A percentile compares a stretch with the other conserved stretches of the same genome.
Conservation (phyloP, 129 eudicot species). For the Saposhnikovia divaricata region DNA sequence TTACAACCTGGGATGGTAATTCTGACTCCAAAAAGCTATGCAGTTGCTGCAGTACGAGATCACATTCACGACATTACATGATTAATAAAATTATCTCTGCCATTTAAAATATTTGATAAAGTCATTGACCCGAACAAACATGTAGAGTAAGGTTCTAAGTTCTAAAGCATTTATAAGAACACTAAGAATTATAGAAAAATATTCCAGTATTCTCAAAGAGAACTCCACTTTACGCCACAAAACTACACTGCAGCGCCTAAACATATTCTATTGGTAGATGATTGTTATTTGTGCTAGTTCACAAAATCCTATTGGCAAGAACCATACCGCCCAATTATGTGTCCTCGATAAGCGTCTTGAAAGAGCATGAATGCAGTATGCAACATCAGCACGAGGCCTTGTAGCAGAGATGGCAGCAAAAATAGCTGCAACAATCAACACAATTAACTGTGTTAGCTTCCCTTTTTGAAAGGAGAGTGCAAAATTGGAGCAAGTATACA, state of each 20-base stretch:
- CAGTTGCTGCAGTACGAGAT: not conserved
- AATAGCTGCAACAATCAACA: constrained; percentile 49
- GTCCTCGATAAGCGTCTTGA: constrained; percentile 89
- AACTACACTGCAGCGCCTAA: not conserved
- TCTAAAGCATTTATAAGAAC: too few relatives aligned
- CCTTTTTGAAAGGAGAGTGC: not conserved
- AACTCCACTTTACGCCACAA: not conserved
- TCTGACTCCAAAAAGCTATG: not conserved
- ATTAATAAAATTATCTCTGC: not conserved
- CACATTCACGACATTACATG: not conserved
- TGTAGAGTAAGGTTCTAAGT: too few relatives aligned
- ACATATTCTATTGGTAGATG: not conserved
- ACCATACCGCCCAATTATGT: constrained; percentile 91
- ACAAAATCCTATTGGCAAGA: constrained; percentile 11
- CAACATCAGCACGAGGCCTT: constrained; percentile 96
- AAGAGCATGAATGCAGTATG: constrained; percentile 97
- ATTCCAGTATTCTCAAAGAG: not conserved
- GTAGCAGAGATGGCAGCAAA: constrained; percentile 90
- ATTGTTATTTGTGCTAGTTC: constrained; percentile 3
- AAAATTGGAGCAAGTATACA: not conserved
- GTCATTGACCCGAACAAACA: not conserved
- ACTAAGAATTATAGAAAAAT: too few relatives aligned
- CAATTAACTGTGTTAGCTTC: not conserved
- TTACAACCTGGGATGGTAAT: not conserved
- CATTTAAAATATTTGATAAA: not conserved